Evolutionary conservation across 345 rosid species (phyloP), one percentile per base, ranked within the genome.

Genomic region (Salix koriyanagi): DNA sequence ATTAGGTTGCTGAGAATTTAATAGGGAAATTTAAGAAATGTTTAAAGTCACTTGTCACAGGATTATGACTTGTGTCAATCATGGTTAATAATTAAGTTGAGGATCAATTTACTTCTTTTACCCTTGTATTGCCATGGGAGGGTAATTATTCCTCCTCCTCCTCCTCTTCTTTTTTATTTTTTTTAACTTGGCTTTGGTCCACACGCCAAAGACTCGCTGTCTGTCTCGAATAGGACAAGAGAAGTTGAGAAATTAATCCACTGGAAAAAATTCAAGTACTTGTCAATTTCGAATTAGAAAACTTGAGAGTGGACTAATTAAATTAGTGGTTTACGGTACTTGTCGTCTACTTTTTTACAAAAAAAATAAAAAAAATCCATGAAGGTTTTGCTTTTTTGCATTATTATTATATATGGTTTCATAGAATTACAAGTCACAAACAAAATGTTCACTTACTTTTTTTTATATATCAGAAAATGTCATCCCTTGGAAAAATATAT

Each of bases 191-290:
- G 48, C 5, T 26, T 0, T 15, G 74, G 74, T 70, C 74, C 74
- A 70, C 74, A 70, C 74, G 74, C 32, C 7, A 50, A 70, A 16
- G 61, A 70, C 73, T 70, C n/a, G 1, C 54, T 48, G 19, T 69
- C 28, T 28, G 26, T 19, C 41, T 46, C 36, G 52, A 46, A 46
- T 7, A 50, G 10, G 73, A 70, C 61, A 70, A 70, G 23, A 26
- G 32, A 48, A 70, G n/a, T 19, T 46, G 50, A 58, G 16, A 34
- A 28, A 44, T n/a, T 10, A 7, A 44, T 44, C 52, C 28, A 10
- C 56, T 28, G 60, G 72, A 7, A 46, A 19, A 10, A 6, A 4
- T 25, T n/a, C 56, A 0, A 3, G 26, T 25, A 25, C 26, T 25
- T n/a, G 23, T n/a, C 28, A n/a, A n/a, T 58, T 9, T 58, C 64